Percentiles rank a stretch among this genome's conserved stretches.
Conservation (phyloP, 208 protist species). For the Tritrichomonas foetus region DNA sequence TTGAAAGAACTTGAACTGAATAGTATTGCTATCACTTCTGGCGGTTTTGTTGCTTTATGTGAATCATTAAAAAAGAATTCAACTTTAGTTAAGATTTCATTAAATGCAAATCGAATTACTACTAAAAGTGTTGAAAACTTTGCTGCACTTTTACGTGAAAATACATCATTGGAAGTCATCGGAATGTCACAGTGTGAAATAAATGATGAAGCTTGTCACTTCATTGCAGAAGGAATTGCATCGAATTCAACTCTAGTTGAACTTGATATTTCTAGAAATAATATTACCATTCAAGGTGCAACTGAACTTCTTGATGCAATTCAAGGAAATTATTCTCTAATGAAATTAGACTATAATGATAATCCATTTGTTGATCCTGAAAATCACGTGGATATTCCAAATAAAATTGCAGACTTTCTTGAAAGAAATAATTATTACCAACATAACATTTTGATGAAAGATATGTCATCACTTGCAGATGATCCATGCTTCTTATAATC, state of each 20-base stretch:
- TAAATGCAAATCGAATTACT: background rate
- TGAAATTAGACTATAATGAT: slow-evolving; percentile 26
- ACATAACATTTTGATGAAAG: slow-evolving; percentile 22
- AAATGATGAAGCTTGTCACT: background rate
- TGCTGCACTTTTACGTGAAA: background rate
- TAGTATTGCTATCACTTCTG: background rate
- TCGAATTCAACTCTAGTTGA: background rate
- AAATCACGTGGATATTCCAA: background rate
- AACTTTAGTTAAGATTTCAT: background rate
- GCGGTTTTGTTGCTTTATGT: background rate
- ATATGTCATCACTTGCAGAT: background rate
- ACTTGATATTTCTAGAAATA: slow-evolving; percentile 9
- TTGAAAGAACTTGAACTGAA: background rate
- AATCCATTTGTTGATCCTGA: background rate
- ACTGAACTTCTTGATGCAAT: background rate
- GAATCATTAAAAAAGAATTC: background rate
- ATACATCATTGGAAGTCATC: background rate
- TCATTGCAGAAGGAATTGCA: slow-evolving; percentile 20
- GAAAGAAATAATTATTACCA: slow-evolving; percentile 40
- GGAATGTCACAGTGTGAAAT: background rate
- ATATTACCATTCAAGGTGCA: background rate
- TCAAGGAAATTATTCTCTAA: background rate
- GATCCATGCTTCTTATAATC: background rate
- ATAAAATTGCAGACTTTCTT: slow-evolving; percentile 35
- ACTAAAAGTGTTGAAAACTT: background rate